phyloP scores from a whole-genome alignment of 1,284 basidiomycete species.

The Chiua sp. region DNA sequence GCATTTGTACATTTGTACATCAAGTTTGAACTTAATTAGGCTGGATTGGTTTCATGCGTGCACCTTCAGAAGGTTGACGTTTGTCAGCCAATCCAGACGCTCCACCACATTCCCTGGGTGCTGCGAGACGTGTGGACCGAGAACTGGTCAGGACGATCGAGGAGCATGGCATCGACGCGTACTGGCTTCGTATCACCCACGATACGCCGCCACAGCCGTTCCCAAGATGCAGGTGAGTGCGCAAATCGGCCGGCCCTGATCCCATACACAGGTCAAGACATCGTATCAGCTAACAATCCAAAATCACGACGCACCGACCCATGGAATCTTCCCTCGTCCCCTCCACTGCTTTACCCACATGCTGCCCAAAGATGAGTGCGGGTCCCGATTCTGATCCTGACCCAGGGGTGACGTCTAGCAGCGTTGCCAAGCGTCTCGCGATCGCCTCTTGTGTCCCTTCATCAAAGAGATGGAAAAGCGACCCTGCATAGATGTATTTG shows the following conservation, averaged over 20 bases:
- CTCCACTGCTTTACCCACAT: background rate
- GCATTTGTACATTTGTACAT: background rate
- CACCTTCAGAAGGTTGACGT: background rate
- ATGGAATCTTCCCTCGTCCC: background rate
- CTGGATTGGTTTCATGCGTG: background rate
- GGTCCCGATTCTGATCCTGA: background rate
- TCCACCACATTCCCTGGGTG: background rate
- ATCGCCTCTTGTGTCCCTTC: conserved; percentile 1
- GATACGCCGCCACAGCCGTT: background rate
- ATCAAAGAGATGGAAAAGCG: conserved; percentile 5
- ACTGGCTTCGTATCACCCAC: background rate
- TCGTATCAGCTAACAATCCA: background rate
- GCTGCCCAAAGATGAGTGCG: conserved; percentile 5
- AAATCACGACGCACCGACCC: background rate
- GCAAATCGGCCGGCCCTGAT: background rate
- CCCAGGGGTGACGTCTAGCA: conserved; percentile 1
- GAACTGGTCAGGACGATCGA: background rate
- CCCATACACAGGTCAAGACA: background rate
- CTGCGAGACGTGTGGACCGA: background rate
- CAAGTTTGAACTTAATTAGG: background rate
- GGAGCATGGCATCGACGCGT: background rate
- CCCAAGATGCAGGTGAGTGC: background rate
- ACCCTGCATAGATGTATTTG: conserved; percentile 2
- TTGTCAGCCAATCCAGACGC: background rate
- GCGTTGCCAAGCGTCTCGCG: conserved; percentile 1